Base-by-base conservation (phyloP, 1,284 basidiomycete species). In the Irpex lacteus region DNA sequence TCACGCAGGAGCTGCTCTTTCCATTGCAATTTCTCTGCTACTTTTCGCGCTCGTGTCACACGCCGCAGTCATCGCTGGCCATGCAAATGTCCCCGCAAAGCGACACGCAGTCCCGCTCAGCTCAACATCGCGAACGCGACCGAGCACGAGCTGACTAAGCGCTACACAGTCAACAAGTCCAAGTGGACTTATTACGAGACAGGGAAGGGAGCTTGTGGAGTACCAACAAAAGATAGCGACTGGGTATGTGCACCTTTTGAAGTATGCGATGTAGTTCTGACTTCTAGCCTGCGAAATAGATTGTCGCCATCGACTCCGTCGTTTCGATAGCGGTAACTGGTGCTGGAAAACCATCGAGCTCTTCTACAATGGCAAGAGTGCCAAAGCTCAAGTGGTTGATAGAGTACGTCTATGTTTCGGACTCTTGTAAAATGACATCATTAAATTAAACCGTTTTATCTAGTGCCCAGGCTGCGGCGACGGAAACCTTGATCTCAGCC, bases 401-500 rank as follows among this genome's bases (percentile, higher is more conserved):
- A 55, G 66, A 59, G 69, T 67, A 54, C 50, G 58, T 63, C 11
- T 5, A 13, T 44, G 36, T 58, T 58, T 7, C 32, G 19, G 19
- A 9, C 47, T 40, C n/a, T 8, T 40, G 13, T 55, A 47, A 9
- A 47, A 58, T 15, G 11, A 44, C 40, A 15, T 44, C 40, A 44
- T 5, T 44, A 44, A 3, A 5, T 32, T 53, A 19, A 36, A 49
- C 5, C 36, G 11, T 8, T 57, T 19, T 54, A 36, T 15, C 38
- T 15, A 79, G 70, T 83, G 83, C 70, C 72, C 71, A 32, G 71
- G 73, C n/a, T 84, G 84, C 72, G 21, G 62, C 0, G 69, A 66
- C 19, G 82, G 80, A 60, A 78, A 73, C 32, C 76, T 87, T 60
- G 85, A 86, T 72, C 71, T 86, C 60, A 81, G 81, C 72, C 75